A percentile compares a stretch with the other conserved stretches of the same genome.
Evolutionary conservation across 495 filamentous ascomycete genomes (phyloP).

Genomic region (Apodospora peruviana): DNA sequence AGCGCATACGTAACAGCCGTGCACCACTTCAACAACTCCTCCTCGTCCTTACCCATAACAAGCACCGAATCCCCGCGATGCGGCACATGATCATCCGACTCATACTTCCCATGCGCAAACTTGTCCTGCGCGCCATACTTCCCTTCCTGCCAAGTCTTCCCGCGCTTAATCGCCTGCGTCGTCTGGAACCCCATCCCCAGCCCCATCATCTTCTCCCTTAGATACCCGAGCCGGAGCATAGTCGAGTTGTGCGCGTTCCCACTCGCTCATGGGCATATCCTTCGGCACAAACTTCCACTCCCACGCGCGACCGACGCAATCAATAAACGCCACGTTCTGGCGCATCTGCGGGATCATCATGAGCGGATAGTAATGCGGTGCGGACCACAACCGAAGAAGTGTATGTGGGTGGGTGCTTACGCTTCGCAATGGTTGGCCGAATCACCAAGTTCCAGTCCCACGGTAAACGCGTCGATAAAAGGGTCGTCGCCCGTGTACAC

Average conservation of each 20-base stretch:
- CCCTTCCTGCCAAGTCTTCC: neutral
- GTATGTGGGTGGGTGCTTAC: constrained; percentile 33
- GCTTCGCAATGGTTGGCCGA: constrained; percentile 37
- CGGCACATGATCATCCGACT: constrained; percentile 32
- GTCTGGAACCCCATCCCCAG: neutral
- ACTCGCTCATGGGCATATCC: constrained; percentile 42
- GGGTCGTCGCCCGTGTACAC: constrained; percentile 10
- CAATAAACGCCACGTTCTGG: constrained; percentile 28
- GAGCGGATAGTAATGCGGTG: constrained; percentile 45
- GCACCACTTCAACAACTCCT: constrained; percentile 33
- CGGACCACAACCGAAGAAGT: constrained; percentile 43
- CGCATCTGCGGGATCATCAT: constrained; percentile 36
- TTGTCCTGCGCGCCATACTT: constrained; percentile 16
- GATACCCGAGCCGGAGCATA: constrained; percentile 21
- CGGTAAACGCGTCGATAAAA: constrained; percentile 22
- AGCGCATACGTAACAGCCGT: constrained; percentile 39
- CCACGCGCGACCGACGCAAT: constrained; percentile 35
- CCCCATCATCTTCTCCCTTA: constrained; percentile 17
- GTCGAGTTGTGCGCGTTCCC: constrained; percentile 36
- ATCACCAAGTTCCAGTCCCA: constrained; percentile 31
- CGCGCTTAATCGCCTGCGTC: neutral
- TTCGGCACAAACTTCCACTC: constrained; percentile 47
- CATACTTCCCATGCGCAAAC: constrained; percentile 4
- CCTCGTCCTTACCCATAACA: constrained; percentile 41
- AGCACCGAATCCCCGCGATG: constrained; percentile 37